Evolutionary conservation across 768 basidiomycete species (phyloP), one percentile per base, ranked within the genome.

Genomic region (Tylopilus intermedius): DNA sequence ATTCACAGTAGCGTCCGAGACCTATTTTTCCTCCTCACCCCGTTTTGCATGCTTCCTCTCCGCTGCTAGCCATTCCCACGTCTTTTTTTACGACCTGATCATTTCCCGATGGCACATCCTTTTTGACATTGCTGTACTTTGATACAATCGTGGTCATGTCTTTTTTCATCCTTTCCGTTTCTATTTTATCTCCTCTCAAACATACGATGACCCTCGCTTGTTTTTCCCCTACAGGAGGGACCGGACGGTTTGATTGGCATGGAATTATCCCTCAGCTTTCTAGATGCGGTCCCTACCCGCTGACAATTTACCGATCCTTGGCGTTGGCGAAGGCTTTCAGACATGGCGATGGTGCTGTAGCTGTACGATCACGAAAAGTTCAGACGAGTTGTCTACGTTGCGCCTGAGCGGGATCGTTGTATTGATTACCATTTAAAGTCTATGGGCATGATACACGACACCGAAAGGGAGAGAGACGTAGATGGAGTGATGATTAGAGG

Each of bases 221-320:
- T 42, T 27, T 32, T 48, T 21, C 46, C 21, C 32, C 45, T 49
- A 5, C 15, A 43, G 9, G 30, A 62, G 47, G 51, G 47, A 33
- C 33, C 22, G 65, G 58, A 58, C 55, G 27, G 51, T 58, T 51
- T 45, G 54, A 59, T 44, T 54, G 8, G 39, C 52, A 62, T 67
- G 54, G 65, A 65, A 45, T 32, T 38, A 37, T 51, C 22, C 39
- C 38, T 21, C 26, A 30, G 7, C 30, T 30, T 30, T 30, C 41
- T 64, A 59, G 62, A 58, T 24, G 18, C 8, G 30, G 22, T 3
- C n/a, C n/a, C 38, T 15, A 15, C 15, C 27, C 13, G 39, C 32
- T 45, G 41, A 44, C 41, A 29, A 38, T n/a, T 43, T 38, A 26
- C 40, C 37, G 44, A 37, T 43, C 35, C 22, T 13, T 5, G 37